Percentiles rank a stretch among this genome's conserved stretches.
phyloP scores from a whole-genome alignment of 2,329 filamentous ascomycete species.

The Stagonosporopsis tanaceti region DNA sequence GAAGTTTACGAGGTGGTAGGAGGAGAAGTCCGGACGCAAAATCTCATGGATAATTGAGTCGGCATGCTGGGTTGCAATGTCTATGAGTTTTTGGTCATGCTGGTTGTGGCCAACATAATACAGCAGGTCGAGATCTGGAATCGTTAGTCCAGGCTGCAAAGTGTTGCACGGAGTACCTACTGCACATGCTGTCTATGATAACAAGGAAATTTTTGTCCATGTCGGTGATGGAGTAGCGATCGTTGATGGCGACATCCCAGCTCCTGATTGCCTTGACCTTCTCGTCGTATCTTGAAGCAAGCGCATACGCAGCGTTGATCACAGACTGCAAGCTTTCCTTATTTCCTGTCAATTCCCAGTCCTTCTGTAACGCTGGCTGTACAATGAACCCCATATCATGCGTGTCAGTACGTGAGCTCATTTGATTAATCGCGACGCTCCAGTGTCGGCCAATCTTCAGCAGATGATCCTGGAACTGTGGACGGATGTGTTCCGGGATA shows the following conservation, averaged over 20 bases:
- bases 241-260: slow-evolving; percentile 56
- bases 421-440: slow-evolving; percentile 41
- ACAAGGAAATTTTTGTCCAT: slow-evolving; percentile 51
- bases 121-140: slow-evolving; percentile 50
- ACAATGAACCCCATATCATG: slow-evolving; percentile 66
- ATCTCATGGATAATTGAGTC: slow-evolving; percentile 48
- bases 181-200: slow-evolving; percentile 56
- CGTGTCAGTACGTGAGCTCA: slow-evolving; percentile 56
- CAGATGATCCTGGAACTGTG: slow-evolving; percentile 33
- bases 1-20: slow-evolving; percentile 58
- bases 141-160: background rate
- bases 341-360: slow-evolving; percentile 58
- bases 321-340: slow-evolving; percentile 52
- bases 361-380: slow-evolving; percentile 56
- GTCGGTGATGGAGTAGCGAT: slow-evolving; percentile 48
- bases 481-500: slow-evolving; percentile 27
- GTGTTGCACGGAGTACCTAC: slow-evolving; percentile 21
- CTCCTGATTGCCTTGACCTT: slow-evolving; percentile 57
- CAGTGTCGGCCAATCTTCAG: slow-evolving; percentile 42
- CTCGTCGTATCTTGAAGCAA: slow-evolving; percentile 55
- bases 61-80: slow-evolving; percentile 52
- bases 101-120: slow-evolving; percentile 48
- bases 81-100: slow-evolving; percentile 38
- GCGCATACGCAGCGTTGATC: slow-evolving; percentile 54
- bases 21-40: slow-evolving; percentile 46